A percentile compares a stretch with the other conserved stretches of the same genome.
phyloP scores from a whole-genome alignment of 345 rosid genomes.

The Iberis pinnata region DNA sequence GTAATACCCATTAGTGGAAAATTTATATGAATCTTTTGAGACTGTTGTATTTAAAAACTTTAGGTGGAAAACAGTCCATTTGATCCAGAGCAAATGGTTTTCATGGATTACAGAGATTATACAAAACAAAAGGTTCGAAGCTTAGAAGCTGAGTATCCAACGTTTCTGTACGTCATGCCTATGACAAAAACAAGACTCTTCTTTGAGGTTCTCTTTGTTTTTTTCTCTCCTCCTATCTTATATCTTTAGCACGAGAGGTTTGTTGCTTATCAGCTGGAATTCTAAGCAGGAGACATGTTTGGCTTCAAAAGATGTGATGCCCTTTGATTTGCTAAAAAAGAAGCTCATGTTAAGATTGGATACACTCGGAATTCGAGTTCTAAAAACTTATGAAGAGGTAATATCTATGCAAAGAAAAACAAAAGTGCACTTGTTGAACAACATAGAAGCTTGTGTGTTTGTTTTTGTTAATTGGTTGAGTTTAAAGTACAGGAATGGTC shows the following conservation, averaged over 20 bases:
- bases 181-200: slow-evolving; percentile 75
- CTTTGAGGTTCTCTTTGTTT: slow-evolving; percentile 58
- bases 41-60: slow-evolving; percentile 17
- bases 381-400: slow-evolving; percentile 84
- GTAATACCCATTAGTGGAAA: not conserved
- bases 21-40: not conserved
- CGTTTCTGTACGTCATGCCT: slow-evolving; percentile 89
- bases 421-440: not conserved
- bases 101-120: slow-evolving; percentile 94
- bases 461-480: slow-evolving; percentile 6
- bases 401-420: not conserved
- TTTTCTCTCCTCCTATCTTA: slow-evolving; percentile 4
- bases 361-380: slow-evolving; percentile 60
- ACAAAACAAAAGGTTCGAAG: slow-evolving; percentile 42
- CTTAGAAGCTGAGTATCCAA: slow-evolving; percentile 66
- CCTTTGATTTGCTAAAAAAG: slow-evolving; percentile 67
- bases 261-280: slow-evolving; percentile 20
- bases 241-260: not conserved
- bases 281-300: slow-evolving; percentile 82
- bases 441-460: not conserved
- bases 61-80: slow-evolving; percentile 94
- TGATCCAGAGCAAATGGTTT: slow-evolving; percentile 92
- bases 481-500: slow-evolving; percentile 77
- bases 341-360: slow-evolving; percentile 73
- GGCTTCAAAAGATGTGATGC: slow-evolving; percentile 92